These are phyloP conservation scores for Kentomonas sorsogonicus DNA, from an alignment of 208 protist species.

Conservation along the genomic window DNA sequence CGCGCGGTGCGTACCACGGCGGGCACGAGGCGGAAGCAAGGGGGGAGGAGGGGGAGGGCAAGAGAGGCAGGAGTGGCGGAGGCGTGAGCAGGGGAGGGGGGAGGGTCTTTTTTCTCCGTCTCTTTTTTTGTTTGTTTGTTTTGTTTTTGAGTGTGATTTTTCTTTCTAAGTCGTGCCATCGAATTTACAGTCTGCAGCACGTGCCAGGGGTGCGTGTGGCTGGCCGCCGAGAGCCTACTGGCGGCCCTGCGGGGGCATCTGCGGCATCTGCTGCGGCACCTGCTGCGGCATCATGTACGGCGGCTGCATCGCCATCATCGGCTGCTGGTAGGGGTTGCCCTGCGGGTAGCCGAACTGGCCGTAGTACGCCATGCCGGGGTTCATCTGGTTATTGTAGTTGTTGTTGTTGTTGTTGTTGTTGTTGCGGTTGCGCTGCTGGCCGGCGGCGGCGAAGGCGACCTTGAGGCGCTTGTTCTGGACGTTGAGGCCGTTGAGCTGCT, in stretches of 20 bases:
- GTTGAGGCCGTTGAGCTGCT: conserved; percentile 57
- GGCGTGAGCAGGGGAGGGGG: too few species aligned
- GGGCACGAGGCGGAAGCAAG: too few species aligned
- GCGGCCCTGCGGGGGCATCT: conserved; percentile 6
- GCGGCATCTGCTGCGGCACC: conserved; percentile 27
- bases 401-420: conserved; percentile 19
- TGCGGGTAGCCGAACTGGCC: conserved; percentile 40
- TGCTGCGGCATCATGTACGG: conserved; percentile 24
- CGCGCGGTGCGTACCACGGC: too few species aligned
- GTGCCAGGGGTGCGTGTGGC: too few species aligned
- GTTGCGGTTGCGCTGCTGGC: conserved; percentile 38
- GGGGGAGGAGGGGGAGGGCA: too few species aligned
- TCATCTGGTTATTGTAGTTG: conserved; percentile 14
- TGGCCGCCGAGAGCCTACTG: not conserved
- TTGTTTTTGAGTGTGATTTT: too few species aligned
- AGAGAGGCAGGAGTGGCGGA: too few species aligned
- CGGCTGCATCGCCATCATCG: conserved; percentile 45
- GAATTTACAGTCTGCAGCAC: too few species aligned
- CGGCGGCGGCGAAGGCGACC: conserved; percentile 58
- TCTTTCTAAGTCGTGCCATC: too few species aligned
- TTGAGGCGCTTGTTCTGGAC: conserved; percentile 80
- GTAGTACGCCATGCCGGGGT: conserved; percentile 28
- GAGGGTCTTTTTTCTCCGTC: too few species aligned
- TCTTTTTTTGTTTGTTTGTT: too few species aligned
- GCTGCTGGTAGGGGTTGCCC: conserved; percentile 47